phyloP scores from a whole-genome alignment of 2,329 filamentous ascomycete species.

The Graphiopsis chlorocephala region DNA sequence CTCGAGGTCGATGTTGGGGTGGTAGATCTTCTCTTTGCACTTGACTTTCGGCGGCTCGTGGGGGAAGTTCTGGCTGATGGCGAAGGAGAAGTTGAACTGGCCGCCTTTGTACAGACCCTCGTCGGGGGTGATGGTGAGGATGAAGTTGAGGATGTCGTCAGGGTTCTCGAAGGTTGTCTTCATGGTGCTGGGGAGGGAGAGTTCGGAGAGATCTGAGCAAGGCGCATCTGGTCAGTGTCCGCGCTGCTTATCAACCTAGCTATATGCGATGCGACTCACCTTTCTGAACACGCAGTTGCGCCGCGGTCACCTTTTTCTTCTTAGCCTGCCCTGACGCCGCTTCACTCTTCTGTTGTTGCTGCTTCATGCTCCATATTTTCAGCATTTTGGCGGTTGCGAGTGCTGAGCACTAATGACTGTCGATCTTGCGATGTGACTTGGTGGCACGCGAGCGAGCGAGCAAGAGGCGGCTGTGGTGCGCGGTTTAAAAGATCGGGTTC shows the following conservation, averaged over 20 bases:
- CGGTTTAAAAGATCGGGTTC: not conserved
- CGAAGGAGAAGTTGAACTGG: slow-evolving; percentile 83
- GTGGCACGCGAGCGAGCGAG: slow-evolving; percentile 7
- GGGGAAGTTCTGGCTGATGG: slow-evolving; percentile 91
- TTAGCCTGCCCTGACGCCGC: slow-evolving; percentile 72
- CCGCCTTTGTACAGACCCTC: slow-evolving; percentile 88
- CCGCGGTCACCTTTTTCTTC: slow-evolving; percentile 98
- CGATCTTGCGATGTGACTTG: slow-evolving; percentile 2
- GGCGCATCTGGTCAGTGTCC: not conserved
- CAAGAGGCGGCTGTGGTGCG: not conserved
- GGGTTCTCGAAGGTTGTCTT: slow-evolving; percentile 76
- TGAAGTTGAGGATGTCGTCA: slow-evolving; percentile 83
- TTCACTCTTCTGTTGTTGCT: slow-evolving; percentile 93
- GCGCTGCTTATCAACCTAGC: not conserved
- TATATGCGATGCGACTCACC: slow-evolving; percentile 53
- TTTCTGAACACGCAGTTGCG: slow-evolving; percentile 93
- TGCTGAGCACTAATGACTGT: slow-evolving; percentile 7
- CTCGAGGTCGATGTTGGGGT: slow-evolving; percentile 96
- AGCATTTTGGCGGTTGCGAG: slow-evolving; percentile 65
- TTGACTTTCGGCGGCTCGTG: slow-evolving; percentile 97
- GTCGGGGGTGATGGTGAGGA: slow-evolving; percentile 77
- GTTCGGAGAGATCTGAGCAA: slow-evolving; percentile 69
- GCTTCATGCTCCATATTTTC: slow-evolving; percentile 98
- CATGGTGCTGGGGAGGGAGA: slow-evolving; percentile 77
- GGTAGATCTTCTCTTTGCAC: slow-evolving; percentile 97